Conservation (phyloP, 306 rosid species). For the Fragaria vesca region DNA sequence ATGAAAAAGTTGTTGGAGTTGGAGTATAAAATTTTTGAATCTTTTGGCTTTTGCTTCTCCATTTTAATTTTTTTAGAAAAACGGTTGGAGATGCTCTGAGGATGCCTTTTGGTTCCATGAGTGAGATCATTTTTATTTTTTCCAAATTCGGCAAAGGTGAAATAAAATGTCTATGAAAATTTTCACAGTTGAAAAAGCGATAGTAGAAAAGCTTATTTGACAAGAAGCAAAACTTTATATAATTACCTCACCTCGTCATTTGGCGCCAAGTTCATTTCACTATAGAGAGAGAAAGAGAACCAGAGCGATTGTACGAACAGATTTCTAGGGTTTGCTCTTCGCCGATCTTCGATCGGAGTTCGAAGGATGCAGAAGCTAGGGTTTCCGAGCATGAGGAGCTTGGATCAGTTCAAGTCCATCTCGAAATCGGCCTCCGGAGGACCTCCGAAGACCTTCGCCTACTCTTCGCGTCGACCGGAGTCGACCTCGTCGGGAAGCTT, state of each 20-base stretch:
- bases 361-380: conserved; percentile 53
- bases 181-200: too few relatives aligned
- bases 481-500: conserved; percentile 66
- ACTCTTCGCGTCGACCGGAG: conserved; percentile 52
- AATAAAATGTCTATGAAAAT: too few relatives aligned
- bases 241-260: not conserved
- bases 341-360: conserved; percentile 12
- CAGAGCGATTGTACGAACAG: not conserved
- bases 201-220: too few relatives aligned
- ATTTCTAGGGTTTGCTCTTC: conserved; percentile 36
- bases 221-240: not conserved
- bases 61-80: too few relatives aligned
- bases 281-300: conserved; percentile 8
- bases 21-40: too few relatives aligned
- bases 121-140: too few relatives aligned
- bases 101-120: too few relatives aligned
- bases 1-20: too few relatives aligned
- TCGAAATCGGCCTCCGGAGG: conserved; percentile 49
- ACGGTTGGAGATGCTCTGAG: too few relatives aligned
- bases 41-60: too few relatives aligned
- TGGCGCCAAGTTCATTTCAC: conserved; percentile 48
- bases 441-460: conserved; percentile 47
- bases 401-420: conserved; percentile 76
- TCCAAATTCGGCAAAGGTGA: too few relatives aligned
- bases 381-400: conserved; percentile 63